A percentile compares a stretch with the other conserved stretches of the same genome.
phyloP scores from a whole-genome alignment of 306 rosid genomes.

The Malus asiatica region DNA sequence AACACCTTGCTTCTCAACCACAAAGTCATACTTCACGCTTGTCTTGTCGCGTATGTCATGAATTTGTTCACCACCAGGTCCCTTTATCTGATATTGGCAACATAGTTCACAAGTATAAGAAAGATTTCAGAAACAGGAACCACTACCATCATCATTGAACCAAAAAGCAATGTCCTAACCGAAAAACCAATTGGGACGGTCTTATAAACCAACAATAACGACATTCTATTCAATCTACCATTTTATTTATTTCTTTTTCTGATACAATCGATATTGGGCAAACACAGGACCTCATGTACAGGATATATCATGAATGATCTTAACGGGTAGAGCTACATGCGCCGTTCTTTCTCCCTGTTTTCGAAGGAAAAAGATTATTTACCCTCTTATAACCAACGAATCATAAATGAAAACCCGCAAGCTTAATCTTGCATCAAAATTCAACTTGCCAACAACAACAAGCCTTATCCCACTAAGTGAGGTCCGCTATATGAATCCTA shows the following conservation, averaged over 20 bases:
- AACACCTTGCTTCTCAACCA: slow-evolving; percentile 50
- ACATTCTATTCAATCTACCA: neutral
- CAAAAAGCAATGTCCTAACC: neutral
- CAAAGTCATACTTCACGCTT: slow-evolving; percentile 50
- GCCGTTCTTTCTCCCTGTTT: neutral
- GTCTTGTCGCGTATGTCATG: slow-evolving; percentile 56
- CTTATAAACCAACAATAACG: neutral
- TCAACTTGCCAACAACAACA: neutral
- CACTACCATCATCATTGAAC: neutral
- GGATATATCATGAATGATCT: too few species aligned
- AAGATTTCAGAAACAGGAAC: neutral
- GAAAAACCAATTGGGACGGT: neutral
- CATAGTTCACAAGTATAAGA: neutral
- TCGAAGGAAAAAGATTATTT: neutral
- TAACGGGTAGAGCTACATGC: neutral
- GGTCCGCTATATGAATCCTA: too few species aligned
- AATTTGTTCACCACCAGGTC: slow-evolving; percentile 74
- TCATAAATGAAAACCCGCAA: neutral
- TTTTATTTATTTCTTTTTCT: neutral
- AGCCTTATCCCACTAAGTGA: too few species aligned
- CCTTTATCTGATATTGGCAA: slow-evolving; percentile 49
- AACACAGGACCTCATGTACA: too few species aligned
- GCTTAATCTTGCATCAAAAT: neutral
- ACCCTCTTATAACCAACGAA: neutral
- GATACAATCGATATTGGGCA: too few species aligned